phyloP scores from a whole-genome alignment of 2,329 filamentous ascomycete genomes.

The Basipetospora chlamydospora region DNA sequence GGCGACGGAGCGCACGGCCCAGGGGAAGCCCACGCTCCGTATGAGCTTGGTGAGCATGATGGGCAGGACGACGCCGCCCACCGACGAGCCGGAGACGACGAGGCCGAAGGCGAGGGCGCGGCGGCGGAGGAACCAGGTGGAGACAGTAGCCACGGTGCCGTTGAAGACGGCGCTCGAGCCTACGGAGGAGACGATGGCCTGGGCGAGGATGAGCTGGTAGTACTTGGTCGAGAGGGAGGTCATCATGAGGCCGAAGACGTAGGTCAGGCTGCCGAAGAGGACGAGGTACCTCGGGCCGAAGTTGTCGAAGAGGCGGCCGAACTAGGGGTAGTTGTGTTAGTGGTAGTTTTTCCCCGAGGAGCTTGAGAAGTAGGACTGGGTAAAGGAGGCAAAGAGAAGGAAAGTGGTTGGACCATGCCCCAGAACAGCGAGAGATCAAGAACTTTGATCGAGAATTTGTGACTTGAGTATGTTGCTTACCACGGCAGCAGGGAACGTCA shows the following conservation, averaged over 20 bases:
- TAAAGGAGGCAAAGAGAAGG: slow-evolving; percentile 10
- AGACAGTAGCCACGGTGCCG: slow-evolving; percentile 24
- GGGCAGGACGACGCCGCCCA: slow-evolving; percentile 43
- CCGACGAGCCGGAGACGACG: slow-evolving; percentile 35
- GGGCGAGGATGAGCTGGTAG: slow-evolving; percentile 29
- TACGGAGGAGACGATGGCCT: slow-evolving; percentile 24
- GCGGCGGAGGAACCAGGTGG: slow-evolving; percentile 36
- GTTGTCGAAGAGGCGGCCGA: slow-evolving; percentile 49
- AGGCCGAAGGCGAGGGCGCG: slow-evolving; percentile 39
- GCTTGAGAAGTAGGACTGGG: slow-evolving; percentile 17
- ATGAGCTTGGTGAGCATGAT: slow-evolving; percentile 45
- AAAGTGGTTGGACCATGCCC: slow-evolving; percentile 8
- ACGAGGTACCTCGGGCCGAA: slow-evolving; percentile 47
- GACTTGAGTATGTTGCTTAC: no score
- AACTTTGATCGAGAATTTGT: no score
- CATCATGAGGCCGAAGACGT: slow-evolving; percentile 54
- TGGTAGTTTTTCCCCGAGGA: not conserved
- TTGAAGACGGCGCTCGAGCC: slow-evolving; percentile 29
- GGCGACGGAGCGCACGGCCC: slow-evolving; percentile 32
- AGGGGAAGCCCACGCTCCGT: slow-evolving; percentile 27
- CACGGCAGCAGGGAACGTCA: slow-evolving; percentile 32
- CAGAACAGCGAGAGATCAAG: no score
- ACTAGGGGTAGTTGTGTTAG: slow-evolving; percentile 14
- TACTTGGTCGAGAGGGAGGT: slow-evolving; percentile 32
- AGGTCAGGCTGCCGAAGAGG: slow-evolving; percentile 34